Base-by-base conservation (phyloP, 441 rosid genomes). In the Sinapis alba region DNA sequence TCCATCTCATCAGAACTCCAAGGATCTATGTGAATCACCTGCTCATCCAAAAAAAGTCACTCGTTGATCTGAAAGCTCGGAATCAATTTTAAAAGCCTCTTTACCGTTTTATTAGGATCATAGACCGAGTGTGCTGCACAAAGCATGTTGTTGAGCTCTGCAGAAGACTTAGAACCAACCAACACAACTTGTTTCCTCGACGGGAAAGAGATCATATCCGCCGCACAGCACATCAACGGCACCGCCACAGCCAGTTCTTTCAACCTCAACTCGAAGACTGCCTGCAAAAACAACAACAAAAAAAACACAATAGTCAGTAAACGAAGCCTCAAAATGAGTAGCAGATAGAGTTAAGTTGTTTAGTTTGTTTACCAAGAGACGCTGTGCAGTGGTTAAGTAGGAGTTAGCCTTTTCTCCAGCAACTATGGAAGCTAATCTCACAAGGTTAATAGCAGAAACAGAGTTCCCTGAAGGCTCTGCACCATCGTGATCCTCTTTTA, bases 401-500 rank as follows among this genome's bases (percentile, higher is more conserved):
- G 75, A 54, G 4, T 84, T 80, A 10, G 98, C 84, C 68, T 83
- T 87, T 26, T 80, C 76, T 43, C 90, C 90, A 0, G 85, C 53
- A 36, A 93, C 73, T 79, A 91, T 77, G 69, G 98, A 89, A 47
- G 95, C 87, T 81, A 95, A 84, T 79, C 98, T 86, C 62, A 87
- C 80, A 32, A 92, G 97, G 78, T 95, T 95, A 41, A 92, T 86
- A 32, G 89, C 93, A 41, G 99, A 86, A 62, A 92, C 92, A 0
- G 98, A 95, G 83, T 92, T 95, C 54, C 99, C 98, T 0, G 99
- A 95, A 58, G 99, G 98, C 79, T 95, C 99, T 28, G 98, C 98
- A 9, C 99, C 99, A 75, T 95, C 98, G 43, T 95, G 93, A 76
- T 95, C 98, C 78, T 95, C 99, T 88, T 92, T 95, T 32, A 95